Conservation (phyloP, 768 basidiomycete genomes). For the Zangia roseola region DNA sequence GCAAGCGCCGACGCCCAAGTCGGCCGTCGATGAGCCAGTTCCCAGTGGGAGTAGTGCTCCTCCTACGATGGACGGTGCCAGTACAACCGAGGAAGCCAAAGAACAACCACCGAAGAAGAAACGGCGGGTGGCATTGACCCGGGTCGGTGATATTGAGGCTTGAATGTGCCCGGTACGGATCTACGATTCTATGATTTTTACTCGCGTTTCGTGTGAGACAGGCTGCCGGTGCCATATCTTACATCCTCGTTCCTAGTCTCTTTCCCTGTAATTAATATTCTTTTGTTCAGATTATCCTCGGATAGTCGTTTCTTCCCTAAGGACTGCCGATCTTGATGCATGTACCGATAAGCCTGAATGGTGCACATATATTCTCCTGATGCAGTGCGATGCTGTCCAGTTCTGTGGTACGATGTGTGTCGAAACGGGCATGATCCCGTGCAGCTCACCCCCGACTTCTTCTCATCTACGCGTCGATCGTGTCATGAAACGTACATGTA, state of each 20-base stretch:
- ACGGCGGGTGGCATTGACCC: slow-evolving; percentile 73
- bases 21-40: slow-evolving; percentile 24
- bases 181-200: not conserved
- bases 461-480: slow-evolving; percentile 3
- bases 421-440: slow-evolving; percentile 2
- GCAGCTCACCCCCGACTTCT: not conserved
- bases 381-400: slow-evolving; percentile 17
- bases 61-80: slow-evolving; percentile 5
- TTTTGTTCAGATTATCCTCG: slow-evolving; percentile 8
- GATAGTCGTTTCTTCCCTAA: not conserved
- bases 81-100: slow-evolving; percentile 19
- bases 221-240: slow-evolving; percentile 10
- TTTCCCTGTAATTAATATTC: slow-evolving; percentile 3
- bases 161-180: slow-evolving; percentile 10
- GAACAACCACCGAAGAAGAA: slow-evolving; percentile 81
- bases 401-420: slow-evolving; percentile 12
- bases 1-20: slow-evolving; percentile 29
- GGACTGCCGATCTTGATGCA: slow-evolving; percentile 8
- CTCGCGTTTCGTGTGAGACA: slow-evolving; percentile 3
- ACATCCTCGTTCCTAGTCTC: slow-evolving; percentile 14
- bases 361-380: slow-evolving; percentile 20
- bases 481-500: not conserved
- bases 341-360: slow-evolving; percentile 2
- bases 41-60: slow-evolving; percentile 12
- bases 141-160: slow-evolving; percentile 54